Conservation (phyloP, 495 filamentous ascomycete species). For the Articulospora tetracladia region DNA sequence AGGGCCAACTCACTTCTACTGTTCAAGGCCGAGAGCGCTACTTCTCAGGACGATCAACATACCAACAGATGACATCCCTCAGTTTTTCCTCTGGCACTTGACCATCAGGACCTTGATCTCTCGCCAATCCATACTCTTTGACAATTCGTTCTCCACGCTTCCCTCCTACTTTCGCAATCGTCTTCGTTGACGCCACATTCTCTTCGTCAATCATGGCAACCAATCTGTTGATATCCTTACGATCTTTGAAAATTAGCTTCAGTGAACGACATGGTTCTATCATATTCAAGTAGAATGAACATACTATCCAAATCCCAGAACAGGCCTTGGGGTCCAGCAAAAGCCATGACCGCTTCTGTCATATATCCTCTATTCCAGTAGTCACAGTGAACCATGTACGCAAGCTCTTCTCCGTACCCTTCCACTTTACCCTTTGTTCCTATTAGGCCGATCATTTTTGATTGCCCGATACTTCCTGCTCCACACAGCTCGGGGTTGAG, state of each 20-base stretch:
- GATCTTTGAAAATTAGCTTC: not conserved
- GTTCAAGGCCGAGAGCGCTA: too few species aligned
- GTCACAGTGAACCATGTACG: constrained; percentile 16
- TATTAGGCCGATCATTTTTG: constrained; percentile 4
- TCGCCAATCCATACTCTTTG: constrained; percentile 1
- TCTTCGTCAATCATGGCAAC: constrained; percentile 4
- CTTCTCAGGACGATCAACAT: constrained; percentile 3
- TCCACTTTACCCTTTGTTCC: not conserved
- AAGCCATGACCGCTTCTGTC: constrained; percentile 15
- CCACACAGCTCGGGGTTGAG: not conserved
- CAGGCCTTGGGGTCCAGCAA: not conserved
- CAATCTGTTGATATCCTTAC: constrained; percentile 1
- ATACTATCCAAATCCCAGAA: constrained; percentile 5
- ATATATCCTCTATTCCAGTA: constrained; percentile 25
- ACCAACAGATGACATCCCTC: not conserved
- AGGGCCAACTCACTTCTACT: too few species aligned
- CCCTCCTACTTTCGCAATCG: constrained; percentile 3
- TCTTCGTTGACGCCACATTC: not conserved
- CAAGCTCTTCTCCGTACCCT: constrained; percentile 11
- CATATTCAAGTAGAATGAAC: not conserved
- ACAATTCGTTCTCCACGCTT: not conserved
- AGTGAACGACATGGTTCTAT: not conserved
- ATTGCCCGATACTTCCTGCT: not conserved
- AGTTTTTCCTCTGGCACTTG: constrained; percentile 1
- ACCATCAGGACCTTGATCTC: not conserved